A percentile compares a stretch with the other conserved stretches of the same genome.
phyloP scores from a whole-genome alignment of 257 asterid species.

The Jasminum sambac region DNA sequence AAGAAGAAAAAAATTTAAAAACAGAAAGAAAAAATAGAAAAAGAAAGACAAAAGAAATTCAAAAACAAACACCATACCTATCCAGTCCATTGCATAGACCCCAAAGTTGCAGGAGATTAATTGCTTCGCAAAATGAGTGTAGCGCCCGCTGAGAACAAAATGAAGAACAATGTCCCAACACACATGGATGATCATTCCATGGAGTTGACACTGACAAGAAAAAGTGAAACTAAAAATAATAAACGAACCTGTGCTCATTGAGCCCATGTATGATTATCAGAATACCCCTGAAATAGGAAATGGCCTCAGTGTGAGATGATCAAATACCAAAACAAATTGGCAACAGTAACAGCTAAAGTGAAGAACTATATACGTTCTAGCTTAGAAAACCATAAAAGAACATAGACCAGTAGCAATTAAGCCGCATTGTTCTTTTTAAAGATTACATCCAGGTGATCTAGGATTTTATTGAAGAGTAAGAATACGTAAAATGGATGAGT shows the following conservation, averaged over 20 bases:
- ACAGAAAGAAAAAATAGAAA: too few species aligned
- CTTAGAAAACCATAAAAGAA: constrained; percentile 14
- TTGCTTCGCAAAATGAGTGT: constrained; percentile 78
- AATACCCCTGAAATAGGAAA: constrained; percentile 72
- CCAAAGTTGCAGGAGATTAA: constrained; percentile 75
- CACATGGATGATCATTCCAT: constrained; percentile 16
- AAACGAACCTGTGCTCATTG: constrained; percentile 83
- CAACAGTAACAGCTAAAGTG: constrained; percentile 15
- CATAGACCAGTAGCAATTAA: constrained; percentile 27
- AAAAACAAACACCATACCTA: constrained; percentile 52
- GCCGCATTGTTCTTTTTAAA: constrained; percentile 19
- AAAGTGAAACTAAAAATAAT: background rate
- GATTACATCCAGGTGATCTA: constrained; percentile 21
- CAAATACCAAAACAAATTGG: constrained; percentile 9
- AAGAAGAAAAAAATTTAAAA: too few species aligned
- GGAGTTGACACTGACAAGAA: background rate
- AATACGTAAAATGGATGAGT: background rate
- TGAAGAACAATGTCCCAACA: constrained; percentile 16
- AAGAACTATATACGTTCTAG: background rate
- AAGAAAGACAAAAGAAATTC: too few species aligned
- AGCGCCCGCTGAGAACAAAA: constrained; percentile 78
- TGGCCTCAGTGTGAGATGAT: constrained; percentile 3
- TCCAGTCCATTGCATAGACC: constrained; percentile 99
- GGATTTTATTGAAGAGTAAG: constrained; percentile 11
- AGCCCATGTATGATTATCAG: constrained; percentile 92